phyloP scores from a whole-genome alignment of 148 eudicot genomes.

The Amaranthus palmeri region DNA sequence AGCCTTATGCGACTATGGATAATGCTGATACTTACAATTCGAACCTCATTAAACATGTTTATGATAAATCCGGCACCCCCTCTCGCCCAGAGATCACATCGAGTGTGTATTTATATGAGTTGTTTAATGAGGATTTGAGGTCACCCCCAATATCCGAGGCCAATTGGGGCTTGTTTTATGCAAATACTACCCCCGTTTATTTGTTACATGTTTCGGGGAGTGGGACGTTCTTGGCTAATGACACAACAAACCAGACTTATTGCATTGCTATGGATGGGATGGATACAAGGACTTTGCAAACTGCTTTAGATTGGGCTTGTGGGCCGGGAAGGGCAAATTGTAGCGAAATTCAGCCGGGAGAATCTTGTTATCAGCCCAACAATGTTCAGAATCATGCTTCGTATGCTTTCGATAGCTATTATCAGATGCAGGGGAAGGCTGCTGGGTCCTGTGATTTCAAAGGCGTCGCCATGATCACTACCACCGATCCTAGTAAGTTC shows the following conservation, averaged over 20 bases:
- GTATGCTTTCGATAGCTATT: slow-evolving; percentile 87
- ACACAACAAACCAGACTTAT: slow-evolving; percentile 76
- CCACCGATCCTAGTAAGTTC: slow-evolving; percentile 80
- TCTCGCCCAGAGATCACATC: slow-evolving; percentile 71
- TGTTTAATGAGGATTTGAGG: slow-evolving; percentile 92
- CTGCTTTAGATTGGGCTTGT: slow-evolving; percentile 96
- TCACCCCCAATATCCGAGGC: slow-evolving; percentile 86
- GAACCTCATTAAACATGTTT: slow-evolving; percentile 72
- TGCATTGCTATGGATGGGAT: slow-evolving; percentile 67
- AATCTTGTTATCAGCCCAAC: slow-evolving; percentile 75
- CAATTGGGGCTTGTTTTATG: slow-evolving; percentile 87
- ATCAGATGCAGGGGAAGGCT: slow-evolving; percentile 60
- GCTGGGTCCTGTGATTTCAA: slow-evolving; percentile 88
- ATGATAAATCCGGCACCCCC: slow-evolving; percentile 66
- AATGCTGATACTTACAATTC: slow-evolving; percentile 83
- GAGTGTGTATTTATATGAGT: slow-evolving; percentile 71
- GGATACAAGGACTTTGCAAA: slow-evolving; percentile 61
- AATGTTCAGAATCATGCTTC: slow-evolving; percentile 78
- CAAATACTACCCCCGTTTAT: slow-evolving; percentile 66
- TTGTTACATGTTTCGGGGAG: slow-evolving; percentile 72
- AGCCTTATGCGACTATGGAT: slow-evolving; percentile 74
- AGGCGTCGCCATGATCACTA: slow-evolving; percentile 82
- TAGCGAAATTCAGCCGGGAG: slow-evolving; percentile 82
- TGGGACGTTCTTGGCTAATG: slow-evolving; percentile 84
- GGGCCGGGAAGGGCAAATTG: slow-evolving; percentile 95